Evolutionary conservation across 345 rosid genomes (phyloP), one percentile per base, ranked within the genome.

Genomic region (Citrus trifoliata): DNA sequence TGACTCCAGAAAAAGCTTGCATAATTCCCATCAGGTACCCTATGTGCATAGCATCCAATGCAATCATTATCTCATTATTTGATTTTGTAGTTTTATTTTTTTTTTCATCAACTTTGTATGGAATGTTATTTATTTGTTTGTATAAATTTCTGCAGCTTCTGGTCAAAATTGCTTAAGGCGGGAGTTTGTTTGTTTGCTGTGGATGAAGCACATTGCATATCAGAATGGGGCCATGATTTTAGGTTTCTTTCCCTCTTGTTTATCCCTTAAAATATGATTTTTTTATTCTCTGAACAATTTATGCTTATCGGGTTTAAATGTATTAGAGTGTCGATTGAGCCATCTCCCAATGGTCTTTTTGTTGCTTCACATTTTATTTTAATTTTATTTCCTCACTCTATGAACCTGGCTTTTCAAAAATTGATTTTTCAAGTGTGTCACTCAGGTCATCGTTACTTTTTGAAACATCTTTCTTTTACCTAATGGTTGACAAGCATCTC

Each of bases 201-300:
- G 25, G 90, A 87, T 69, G 90, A 87, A 82, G 87, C 90, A 61
- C 90, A 87, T 76, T 87, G 90, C 79, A 87, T 87, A 72, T 87
- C 88, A 22, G 87, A 87, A 65, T 87, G 90, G 90, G 90, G 90
- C 67, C 90, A 87, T 76, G 82, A 85, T 81, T 87, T 87, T 86
- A 87, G 89, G 89, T 87, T 62, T 53, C n/a, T 42, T 2, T 51
- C 69, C 5, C 30, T 69, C 63, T 46, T 71, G 7, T 53, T 4
- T 53, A 10, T 42, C 40, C 62, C 68, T 33, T 53, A 32, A 51
- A 46, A 33, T 32, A 6, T 68, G 70, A 58, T 59, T 35, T 1
- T 32, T 59, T 56, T 24, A 46, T 28, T 28, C 28, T n/a, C n/a
- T 76, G 10, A 22, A 40, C 38, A 28, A 30, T 51, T 75, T 59